These are phyloP conservation scores for Nakazawaea sp. DNA, from an alignment of 805 yeast species.

Conservation along the genomic window DNA sequence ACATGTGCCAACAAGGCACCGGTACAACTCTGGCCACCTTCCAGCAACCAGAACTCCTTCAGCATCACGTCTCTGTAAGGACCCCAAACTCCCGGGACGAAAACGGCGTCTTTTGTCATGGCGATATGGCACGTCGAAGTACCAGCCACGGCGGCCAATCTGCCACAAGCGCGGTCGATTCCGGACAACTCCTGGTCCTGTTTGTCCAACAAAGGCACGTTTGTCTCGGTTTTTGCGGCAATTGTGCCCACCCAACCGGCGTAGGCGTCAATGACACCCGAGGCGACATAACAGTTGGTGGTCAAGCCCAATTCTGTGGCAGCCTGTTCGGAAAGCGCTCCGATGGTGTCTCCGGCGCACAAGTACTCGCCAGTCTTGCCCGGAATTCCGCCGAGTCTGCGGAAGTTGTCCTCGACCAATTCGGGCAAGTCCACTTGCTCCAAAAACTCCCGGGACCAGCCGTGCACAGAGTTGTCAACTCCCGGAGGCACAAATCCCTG, in stretches of 20 bases:
- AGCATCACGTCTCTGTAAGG: constrained; percentile 93
- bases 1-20: constrained; percentile 92
- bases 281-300: constrained; percentile 75
- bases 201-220: constrained; percentile 43
- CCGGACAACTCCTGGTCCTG: constrained; percentile 38
- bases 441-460: constrained; percentile 86
- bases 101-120: constrained; percentile 74
- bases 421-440: constrained; percentile 65
- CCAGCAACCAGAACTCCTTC: constrained; percentile 91
- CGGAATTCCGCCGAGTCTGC: constrained; percentile 78
- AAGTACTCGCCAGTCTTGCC: constrained; percentile 65
- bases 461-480: constrained; percentile 76
- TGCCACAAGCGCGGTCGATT: constrained; percentile 62
- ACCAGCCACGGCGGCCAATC: constrained; percentile 97
- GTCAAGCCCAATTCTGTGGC: constrained; percentile 84
- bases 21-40: constrained; percentile 98
- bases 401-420: constrained; percentile 67
- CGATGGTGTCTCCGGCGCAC: constrained; percentile 88
- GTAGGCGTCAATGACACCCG: constrained; percentile 96
- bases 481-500: constrained; percentile 94
- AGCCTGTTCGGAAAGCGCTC: constrained; percentile 55
- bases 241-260: constrained; percentile 99
- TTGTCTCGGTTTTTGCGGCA: constrained; percentile 73
- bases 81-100: constrained; percentile 98
- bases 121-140: constrained; percentile 96